Conservation (phyloP, 495 filamentous ascomycete genomes). For the Lichenothelia convexa region DNA sequence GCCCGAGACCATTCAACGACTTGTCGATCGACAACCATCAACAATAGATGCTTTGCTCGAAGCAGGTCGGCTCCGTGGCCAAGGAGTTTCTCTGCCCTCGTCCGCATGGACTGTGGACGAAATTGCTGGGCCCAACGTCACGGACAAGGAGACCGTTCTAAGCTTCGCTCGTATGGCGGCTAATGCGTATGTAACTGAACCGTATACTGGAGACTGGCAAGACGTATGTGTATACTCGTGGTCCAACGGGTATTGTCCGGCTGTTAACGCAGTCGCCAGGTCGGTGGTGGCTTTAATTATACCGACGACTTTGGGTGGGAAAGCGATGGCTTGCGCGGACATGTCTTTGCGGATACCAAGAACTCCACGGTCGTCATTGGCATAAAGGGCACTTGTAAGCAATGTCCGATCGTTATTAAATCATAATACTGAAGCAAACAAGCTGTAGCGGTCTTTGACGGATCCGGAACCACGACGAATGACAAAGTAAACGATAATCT, state of each 20-base stretch:
- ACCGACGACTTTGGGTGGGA: constrained; percentile 81
- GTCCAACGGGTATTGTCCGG: neutral
- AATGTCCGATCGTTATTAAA: neutral
- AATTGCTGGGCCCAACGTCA: constrained; percentile 59
- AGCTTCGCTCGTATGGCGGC: constrained; percentile 72
- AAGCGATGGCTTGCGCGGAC: constrained; percentile 71
- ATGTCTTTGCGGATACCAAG: constrained; percentile 71
- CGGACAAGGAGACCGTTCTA: constrained; percentile 69
- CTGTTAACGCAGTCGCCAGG: neutral
- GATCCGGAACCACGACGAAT: constrained; percentile 85
- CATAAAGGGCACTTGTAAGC: constrained; percentile 56
- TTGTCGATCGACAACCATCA: constrained; percentile 57
- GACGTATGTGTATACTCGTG: constrained; percentile 25
- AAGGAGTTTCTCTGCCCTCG: constrained; percentile 36
- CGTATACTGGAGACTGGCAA: constrained; percentile 60
- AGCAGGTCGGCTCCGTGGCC: constrained; percentile 42
- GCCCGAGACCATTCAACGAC: constrained; percentile 51
- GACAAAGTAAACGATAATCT: constrained; percentile 97
- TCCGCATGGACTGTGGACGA: constrained; percentile 75
- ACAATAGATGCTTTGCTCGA: constrained; percentile 61
- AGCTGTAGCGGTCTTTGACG: constrained; percentile 79
- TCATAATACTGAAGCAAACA: neutral
- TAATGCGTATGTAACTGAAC: constrained; percentile 66
- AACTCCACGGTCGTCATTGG: constrained; percentile 83
- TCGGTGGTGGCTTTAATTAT: constrained; percentile 62